phyloP scores from a whole-genome alignment of 2,329 filamentous ascomycete genomes.

The Curvularia lunata region DNA sequence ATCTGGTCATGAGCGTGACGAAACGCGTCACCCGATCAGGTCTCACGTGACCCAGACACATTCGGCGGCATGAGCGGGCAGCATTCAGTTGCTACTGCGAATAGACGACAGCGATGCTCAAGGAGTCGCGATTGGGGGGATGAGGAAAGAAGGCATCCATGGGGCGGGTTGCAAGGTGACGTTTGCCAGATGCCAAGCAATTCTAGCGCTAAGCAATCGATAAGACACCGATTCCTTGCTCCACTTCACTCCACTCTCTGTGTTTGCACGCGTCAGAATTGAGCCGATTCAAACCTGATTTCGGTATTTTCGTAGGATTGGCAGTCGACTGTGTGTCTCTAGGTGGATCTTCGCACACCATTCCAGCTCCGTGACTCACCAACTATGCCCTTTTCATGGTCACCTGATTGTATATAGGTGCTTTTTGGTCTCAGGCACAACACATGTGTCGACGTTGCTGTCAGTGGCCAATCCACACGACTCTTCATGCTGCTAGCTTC shows the following conservation, averaged over 20 bases:
- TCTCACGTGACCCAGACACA: background rate
- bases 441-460: background rate
- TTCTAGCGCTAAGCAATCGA: constrained; percentile 17
- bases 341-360: background rate
- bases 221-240: constrained; percentile 4
- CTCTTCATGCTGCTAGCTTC: background rate
- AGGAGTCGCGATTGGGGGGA: background rate
- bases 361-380: constrained; percentile 4
- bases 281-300: background rate
- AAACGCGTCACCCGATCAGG: background rate
- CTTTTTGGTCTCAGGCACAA: background rate
- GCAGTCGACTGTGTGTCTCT: background rate
- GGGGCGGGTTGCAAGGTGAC: constrained; percentile 12
- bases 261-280: background rate
- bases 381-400: background rate
- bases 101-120: background rate
- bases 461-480: background rate
- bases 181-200: constrained; percentile 10
- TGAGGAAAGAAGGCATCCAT: constrained; percentile 5
- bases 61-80: background rate
- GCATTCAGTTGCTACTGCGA: background rate
- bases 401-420: background rate
- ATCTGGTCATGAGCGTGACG: constrained; percentile 2
- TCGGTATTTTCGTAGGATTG: background rate
- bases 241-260: background rate